Base-by-base conservation (phyloP, 148 eudicot species). In the Tetragonia tetragonoides region DNA sequence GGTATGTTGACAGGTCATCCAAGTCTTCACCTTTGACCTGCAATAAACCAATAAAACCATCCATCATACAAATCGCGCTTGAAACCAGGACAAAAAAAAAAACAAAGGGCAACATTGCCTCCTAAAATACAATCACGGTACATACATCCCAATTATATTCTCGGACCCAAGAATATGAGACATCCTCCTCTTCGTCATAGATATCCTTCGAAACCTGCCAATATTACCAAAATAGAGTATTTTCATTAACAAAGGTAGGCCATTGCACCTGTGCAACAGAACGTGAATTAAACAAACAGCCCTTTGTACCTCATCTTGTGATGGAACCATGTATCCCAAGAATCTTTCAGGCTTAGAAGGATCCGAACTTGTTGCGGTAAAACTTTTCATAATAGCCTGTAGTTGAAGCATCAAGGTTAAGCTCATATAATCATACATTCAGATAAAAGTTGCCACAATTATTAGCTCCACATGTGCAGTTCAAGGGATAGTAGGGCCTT, bases 61-160 rank as follows among this genome's bases (percentile, higher is more conserved):
- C 12, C 15, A 47, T 79, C 66, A 39, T 34, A 23, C 2, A 16
- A 57, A 18, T 66, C 23, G 15, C 17, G 20, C 20, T 51, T 39
- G 5, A 63, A 51, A 40, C 53, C 7, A 53, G 28, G 38, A 60
- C 18, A 68, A 54, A 41, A 38, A 6, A 11, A 9, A 68, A 53
- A 10, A 24, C 12, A 37, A 23, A n/a, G 60, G n/a, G 61, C 7
- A 40, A 37, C 3, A 73, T 23, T 34, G 74, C 14, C 5, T 2
- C 39, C 24, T 39, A 60, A 54, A 68, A 40, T 63, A 24, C 21
- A 77, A 21, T 47, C 12, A 23, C 15, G 24, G 81, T 41, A 84
- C 97, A 66, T 93, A 95, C 99, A 87, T 95, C 97, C 94, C 93
- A 95, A 75, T 91, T 94, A 81, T 95, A 95, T 73, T 95, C 99